Evolutionary conservation across 2,329 filamentous ascomycete species (phyloP).

Genomic region (Colletotrichum camelliae): DNA sequence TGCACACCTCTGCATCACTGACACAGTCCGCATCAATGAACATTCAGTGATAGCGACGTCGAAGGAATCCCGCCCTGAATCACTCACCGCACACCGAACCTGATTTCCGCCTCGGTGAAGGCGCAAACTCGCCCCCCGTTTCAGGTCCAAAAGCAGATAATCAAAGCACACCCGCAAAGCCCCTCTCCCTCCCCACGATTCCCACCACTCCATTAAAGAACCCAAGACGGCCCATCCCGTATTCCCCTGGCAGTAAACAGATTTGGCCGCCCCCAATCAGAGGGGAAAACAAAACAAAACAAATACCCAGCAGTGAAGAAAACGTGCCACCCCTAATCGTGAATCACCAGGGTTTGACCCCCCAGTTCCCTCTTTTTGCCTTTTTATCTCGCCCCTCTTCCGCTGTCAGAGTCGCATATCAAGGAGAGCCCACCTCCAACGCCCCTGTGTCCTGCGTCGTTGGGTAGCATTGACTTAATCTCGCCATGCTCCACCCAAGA

Average conservation of each 20-base stretch:
- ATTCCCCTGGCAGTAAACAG: not conserved
- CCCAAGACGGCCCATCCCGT: not conserved
- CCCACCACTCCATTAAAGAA: not conserved
- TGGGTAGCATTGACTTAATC: conserved; percentile 20
- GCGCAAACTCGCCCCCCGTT: not conserved
- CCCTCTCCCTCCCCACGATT: not conserved
- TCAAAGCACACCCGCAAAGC: not conserved
- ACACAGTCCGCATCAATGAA: not conserved
- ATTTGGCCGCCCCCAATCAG: not conserved
- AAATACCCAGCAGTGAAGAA: not conserved
- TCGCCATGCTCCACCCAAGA: conserved; percentile 14
- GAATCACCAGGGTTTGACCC: not conserved
- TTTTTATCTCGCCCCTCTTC: not conserved
- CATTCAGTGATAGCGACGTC: not conserved
- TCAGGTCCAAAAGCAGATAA: not conserved
- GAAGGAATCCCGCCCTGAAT: not conserved
- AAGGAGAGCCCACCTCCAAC: not conserved
- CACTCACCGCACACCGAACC: not conserved
- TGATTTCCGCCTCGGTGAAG: not conserved
- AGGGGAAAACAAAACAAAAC: not conserved
- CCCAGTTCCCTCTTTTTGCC: not conserved
- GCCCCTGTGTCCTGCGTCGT: not conserved
- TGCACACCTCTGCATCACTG: not conserved
- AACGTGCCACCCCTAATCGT: not conserved
- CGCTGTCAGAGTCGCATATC: not conserved